Conservation (phyloP, 768 basidiomycete genomes). For the Tylopilus vinaceipallidus region DNA sequence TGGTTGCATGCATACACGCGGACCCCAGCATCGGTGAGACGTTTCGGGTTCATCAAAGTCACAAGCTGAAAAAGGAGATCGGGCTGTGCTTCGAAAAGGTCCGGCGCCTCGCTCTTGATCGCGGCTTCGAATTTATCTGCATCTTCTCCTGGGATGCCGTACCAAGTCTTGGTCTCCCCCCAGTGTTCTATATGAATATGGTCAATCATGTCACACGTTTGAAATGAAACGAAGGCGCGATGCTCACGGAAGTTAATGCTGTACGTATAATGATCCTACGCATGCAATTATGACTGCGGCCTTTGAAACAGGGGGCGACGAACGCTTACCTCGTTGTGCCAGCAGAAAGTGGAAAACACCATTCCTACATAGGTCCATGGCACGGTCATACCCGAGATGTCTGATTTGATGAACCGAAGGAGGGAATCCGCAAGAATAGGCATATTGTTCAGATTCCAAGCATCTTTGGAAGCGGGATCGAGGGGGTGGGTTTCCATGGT, state of each 20-base stretch:
- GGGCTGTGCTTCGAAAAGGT: conserved; percentile 96
- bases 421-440: conserved; percentile 92
- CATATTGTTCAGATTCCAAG: conserved; percentile 98
- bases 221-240: conserved; percentile 17
- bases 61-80: conserved; percentile 96
- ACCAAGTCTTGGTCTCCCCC: conserved; percentile 99
- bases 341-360: conserved; percentile 98
- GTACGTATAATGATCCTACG: conserved; percentile 95
- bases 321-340: conserved; percentile 89
- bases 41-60: conserved; percentile 93
- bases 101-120: conserved; percentile 92
- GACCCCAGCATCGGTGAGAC: conserved; percentile 84
- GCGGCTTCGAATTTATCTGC: conserved; percentile 96
- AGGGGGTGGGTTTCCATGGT: conserved; percentile 92
- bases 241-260: conserved; percentile 88
- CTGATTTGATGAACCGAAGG: conserved; percentile 95
- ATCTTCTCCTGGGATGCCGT: conserved; percentile 94
- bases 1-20: conserved; percentile 94
- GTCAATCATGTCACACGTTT: conserved; percentile 27
- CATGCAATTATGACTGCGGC: conserved; percentile 22
- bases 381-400: conserved; percentile 99
- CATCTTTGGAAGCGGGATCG: conserved; percentile 81
- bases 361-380: conserved; percentile 99
- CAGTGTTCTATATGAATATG: conserved; percentile 74
- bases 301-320: conserved; percentile 15